Percentiles rank a stretch among this genome's conserved stretches.
phyloP scores from a whole-genome alignment of 805 yeast species.

The Ogataea glucozyma region DNA sequence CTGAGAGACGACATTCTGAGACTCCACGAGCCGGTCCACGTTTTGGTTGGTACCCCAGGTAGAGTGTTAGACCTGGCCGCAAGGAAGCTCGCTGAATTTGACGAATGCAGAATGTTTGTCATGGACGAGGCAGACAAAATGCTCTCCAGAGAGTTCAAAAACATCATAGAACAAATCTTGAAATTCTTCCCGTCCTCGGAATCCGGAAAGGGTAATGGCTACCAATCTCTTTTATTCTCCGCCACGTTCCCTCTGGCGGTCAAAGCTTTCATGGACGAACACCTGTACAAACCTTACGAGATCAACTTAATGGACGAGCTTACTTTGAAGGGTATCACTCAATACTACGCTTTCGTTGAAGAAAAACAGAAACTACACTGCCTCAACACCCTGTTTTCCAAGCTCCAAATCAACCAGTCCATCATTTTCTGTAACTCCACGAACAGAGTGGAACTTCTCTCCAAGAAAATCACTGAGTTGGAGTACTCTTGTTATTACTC shows the following conservation, averaged over 20 bases:
- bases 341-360: constrained; percentile 97
- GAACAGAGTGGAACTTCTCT: constrained; percentile 90
- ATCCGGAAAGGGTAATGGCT: constrained; percentile 41
- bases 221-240: constrained; percentile 84
- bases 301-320: constrained; percentile 97
- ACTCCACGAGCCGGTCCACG: constrained; percentile 89
- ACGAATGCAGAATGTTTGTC: constrained; percentile 82
- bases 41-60: constrained; percentile 97
- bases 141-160: constrained; percentile 86
- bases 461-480: constrained; percentile 92
- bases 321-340: constrained; percentile 94
- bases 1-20: constrained; percentile 92
- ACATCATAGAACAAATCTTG: constrained; percentile 83
- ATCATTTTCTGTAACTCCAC: constrained; percentile 97
- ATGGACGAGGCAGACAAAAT: constrained; percentile 99
- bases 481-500: constrained; percentile 97
- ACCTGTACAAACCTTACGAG: constrained; percentile 88
- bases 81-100: constrained; percentile 81
- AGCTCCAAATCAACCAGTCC: constrained; percentile 92
- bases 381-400: constrained; percentile 89
- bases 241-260: constrained; percentile 97
- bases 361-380: constrained; percentile 96
- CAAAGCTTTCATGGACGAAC: constrained; percentile 87
- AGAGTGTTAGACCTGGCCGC: constrained; percentile 93
- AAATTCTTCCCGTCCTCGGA: constrained; percentile 65